Evolutionary conservation across 805 yeast species (phyloP).

Genomic region (Barnettozyma wickerhamii): DNA sequence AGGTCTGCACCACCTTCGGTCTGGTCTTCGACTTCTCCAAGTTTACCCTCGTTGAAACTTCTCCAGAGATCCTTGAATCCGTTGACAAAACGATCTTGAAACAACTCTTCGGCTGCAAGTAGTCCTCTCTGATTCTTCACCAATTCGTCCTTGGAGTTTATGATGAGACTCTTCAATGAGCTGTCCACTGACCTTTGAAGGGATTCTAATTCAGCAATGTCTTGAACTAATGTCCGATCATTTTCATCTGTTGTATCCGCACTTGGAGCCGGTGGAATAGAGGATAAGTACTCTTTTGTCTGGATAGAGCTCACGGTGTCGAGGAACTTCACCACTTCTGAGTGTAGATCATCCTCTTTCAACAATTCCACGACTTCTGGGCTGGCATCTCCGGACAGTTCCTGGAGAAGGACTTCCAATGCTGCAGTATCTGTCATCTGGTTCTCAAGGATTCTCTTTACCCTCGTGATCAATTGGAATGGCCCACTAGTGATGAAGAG

Average conservation of each 20-base stretch:
- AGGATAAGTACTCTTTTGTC: constrained; percentile 39
- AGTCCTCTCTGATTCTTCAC: constrained; percentile 44
- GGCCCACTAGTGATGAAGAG: no score
- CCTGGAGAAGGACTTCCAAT: background rate
- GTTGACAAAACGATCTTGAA: constrained; percentile 29
- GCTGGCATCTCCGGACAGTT: constrained; percentile 19
- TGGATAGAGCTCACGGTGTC: constrained; percentile 44
- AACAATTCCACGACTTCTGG: constrained; percentile 22
- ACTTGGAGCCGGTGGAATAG: constrained; percentile 35
- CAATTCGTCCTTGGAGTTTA: constrained; percentile 30
- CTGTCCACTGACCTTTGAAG: constrained; percentile 44
- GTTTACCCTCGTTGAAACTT: constrained; percentile 27
- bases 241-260: constrained; percentile 17
- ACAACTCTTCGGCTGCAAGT: constrained; percentile 23
- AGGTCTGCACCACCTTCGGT: constrained; percentile 6
- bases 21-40: constrained; percentile 28
- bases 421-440: background rate
- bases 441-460: background rate
- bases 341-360: constrained; percentile 31
- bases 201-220: constrained; percentile 69
- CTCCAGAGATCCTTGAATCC: constrained; percentile 29
- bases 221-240: constrained; percentile 49
- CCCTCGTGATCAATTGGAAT: no score
- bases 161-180: constrained; percentile 36
- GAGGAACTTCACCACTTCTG: constrained; percentile 32